Conservation (phyloP, 1,284 basidiomycete genomes). For the Pholiota adiposa region DNA sequence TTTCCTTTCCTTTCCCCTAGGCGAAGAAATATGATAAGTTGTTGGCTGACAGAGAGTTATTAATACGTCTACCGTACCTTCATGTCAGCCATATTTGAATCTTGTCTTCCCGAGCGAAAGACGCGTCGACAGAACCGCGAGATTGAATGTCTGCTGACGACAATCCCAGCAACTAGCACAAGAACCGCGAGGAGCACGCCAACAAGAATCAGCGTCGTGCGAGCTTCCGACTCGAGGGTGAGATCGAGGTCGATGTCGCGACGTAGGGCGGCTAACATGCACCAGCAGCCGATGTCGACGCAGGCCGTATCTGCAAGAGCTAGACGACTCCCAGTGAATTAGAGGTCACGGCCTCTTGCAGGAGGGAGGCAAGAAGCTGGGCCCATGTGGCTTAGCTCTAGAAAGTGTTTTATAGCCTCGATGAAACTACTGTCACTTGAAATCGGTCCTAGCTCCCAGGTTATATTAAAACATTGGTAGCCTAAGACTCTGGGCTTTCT, state of each 20-base stretch:
- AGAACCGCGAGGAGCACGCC: constrained; percentile 21
- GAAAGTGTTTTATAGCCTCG: background rate
- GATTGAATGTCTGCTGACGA: constrained; percentile 16
- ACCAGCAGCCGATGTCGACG: constrained; percentile 3
- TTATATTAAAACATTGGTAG: background rate
- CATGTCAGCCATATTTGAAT: constrained; percentile 12
- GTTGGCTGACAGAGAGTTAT: background rate
- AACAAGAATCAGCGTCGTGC: constrained; percentile 20
- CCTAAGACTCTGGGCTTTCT: background rate
- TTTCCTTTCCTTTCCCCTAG: background rate
- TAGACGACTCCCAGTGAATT: background rate
- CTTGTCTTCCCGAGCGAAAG: constrained; percentile 3
- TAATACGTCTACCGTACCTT: constrained; percentile 7
- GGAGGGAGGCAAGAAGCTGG: background rate
- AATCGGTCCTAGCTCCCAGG: background rate
- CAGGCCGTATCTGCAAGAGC: background rate
- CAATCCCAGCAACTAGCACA: constrained; percentile 14
- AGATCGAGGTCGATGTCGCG: constrained; percentile 24
- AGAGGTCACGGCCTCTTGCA: background rate
- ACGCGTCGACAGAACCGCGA: constrained; percentile 8
- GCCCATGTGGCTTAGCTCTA: background rate
- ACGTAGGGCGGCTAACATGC: constrained; percentile 10
- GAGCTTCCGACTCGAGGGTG: constrained; percentile 25
- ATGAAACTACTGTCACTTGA: background rate
- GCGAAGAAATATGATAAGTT: background rate